Evolutionary conservation across 192 early-diverging fungal genomes (phyloP).

Genomic region (Phycomyces nitens): DNA sequence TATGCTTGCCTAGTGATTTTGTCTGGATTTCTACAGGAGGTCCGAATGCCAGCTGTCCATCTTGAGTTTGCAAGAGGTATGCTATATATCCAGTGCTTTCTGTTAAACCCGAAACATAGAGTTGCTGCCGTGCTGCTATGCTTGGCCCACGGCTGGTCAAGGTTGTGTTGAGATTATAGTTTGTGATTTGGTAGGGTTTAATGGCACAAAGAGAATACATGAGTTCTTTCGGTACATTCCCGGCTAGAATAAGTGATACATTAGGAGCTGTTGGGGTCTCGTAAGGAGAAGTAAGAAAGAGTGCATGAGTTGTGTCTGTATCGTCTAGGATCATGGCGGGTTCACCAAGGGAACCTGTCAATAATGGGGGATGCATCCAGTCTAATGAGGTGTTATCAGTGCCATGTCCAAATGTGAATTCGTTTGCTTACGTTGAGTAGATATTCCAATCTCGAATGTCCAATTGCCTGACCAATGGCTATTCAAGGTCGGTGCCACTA

Average conservation of each 20-base stretch:
- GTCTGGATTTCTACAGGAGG: slow-evolving; percentile 29
- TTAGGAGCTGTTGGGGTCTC: slow-evolving; percentile 12
- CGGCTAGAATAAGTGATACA: slow-evolving; percentile 21
- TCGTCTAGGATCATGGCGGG: slow-evolving; percentile 26
- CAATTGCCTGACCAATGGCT: slow-evolving; percentile 28
- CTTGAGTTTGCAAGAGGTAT: slow-evolving; percentile 31
- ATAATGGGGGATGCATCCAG: slow-evolving; percentile 15
- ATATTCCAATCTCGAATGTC: slow-evolving; percentile 34
- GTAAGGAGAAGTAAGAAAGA: slow-evolving; percentile 31
- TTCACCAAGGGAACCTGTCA: background rate
- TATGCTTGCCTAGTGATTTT: slow-evolving; percentile 25
- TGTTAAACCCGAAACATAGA: slow-evolving; percentile 34
- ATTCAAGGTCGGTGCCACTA: slow-evolving; percentile 17
- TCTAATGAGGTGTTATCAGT: background rate
- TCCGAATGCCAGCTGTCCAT: background rate
- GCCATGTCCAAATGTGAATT: background rate
- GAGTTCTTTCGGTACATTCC: slow-evolving; percentile 30
- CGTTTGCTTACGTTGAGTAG: slow-evolving; percentile 23
- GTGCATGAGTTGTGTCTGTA: slow-evolving; percentile 29
- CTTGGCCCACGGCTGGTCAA: slow-evolving; percentile 34
- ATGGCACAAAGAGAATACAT: slow-evolving; percentile 48
- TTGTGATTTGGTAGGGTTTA: slow-evolving; percentile 13
- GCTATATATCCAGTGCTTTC: slow-evolving; percentile 39
- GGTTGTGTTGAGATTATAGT: slow-evolving; percentile 29
- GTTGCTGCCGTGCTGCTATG: slow-evolving; percentile 32